Conservation (phyloP, 2,329 filamentous ascomycete species). For the Neonectria coccinea region DNA sequence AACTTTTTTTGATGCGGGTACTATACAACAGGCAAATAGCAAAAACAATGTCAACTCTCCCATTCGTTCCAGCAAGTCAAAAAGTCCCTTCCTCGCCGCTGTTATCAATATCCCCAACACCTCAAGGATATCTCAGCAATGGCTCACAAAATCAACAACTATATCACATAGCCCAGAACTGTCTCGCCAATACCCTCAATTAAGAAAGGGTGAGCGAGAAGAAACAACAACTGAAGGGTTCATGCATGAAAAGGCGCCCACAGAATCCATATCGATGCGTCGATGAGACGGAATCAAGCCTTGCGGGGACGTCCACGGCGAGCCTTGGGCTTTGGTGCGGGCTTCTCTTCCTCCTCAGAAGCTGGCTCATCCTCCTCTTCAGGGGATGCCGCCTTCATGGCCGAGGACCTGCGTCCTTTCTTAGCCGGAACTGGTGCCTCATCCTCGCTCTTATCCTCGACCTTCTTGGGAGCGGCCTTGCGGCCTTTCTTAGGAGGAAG, state of each 20-base stretch:
- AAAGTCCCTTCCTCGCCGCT: not conserved
- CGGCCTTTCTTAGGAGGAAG: constrained; percentile 24
- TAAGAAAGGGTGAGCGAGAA: not conserved
- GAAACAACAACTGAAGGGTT: constrained; percentile 2
- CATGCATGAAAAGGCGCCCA: not conserved
- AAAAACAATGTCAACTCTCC: not conserved
- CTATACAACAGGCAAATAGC: not conserved
- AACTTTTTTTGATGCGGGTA: not conserved
- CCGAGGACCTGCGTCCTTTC: constrained; percentile 26
- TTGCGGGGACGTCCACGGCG: constrained; percentile 21
- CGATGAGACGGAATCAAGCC: constrained; percentile 2
- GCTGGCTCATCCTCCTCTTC: constrained; percentile 28
- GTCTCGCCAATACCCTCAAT: not conserved
- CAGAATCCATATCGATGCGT: too few species aligned
- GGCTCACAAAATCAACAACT: constrained; percentile 21
- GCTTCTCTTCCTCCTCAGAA: constrained; percentile 43
- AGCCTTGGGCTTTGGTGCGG: constrained; percentile 43
- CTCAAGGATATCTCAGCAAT: constrained; percentile 14
- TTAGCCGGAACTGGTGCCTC: constrained; percentile 35
- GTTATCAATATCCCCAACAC: constrained; percentile 7
- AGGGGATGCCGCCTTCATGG: constrained; percentile 30
- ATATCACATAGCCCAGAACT: constrained; percentile 20
- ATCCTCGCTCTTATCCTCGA: constrained; percentile 21
- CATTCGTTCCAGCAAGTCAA: not conserved
- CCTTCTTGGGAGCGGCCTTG: constrained; percentile 20